phyloP scores from a whole-genome alignment of 352 stramenopile genomes.

The Globisporangium uncinulatum region DNA sequence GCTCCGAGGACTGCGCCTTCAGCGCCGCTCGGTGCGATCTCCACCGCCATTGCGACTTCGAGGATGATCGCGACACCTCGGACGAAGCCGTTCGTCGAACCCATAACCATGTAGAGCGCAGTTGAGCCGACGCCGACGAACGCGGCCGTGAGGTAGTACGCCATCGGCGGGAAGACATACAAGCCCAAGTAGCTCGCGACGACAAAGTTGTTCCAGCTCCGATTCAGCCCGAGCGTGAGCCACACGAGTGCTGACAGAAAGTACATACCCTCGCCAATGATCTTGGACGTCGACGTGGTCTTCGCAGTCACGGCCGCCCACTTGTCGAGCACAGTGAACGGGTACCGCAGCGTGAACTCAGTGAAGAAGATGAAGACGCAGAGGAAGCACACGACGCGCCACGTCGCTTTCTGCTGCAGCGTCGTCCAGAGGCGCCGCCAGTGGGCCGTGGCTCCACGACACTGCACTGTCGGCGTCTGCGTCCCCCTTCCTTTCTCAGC shows the following conservation, averaged over 20 bases:
- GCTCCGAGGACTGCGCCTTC: slow-evolving; percentile 39
- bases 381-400: slow-evolving; percentile 29
- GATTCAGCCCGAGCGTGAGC: slow-evolving; percentile 24
- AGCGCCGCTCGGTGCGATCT: slow-evolving; percentile 34
- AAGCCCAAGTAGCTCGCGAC: slow-evolving; percentile 19
- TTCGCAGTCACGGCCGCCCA: slow-evolving; percentile 34
- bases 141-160: slow-evolving; percentile 18
- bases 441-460: slow-evolving; percentile 6
- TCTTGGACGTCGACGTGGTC: slow-evolving; percentile 21
- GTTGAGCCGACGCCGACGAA: slow-evolving; percentile 22
- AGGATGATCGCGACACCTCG: slow-evolving; percentile 28
- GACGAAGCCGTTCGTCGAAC: slow-evolving; percentile 29
- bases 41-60: slow-evolving; percentile 28
- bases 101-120: slow-evolving; percentile 29
- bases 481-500: background rate
- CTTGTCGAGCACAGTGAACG: slow-evolving; percentile 26
- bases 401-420: slow-evolving; percentile 30
- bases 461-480: background rate
- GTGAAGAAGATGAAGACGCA: slow-evolving; percentile 41
- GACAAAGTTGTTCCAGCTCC: slow-evolving; percentile 29
- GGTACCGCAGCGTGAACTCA: slow-evolving; percentile 42
- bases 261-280: slow-evolving; percentile 27
- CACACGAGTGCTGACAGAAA: slow-evolving; percentile 23
- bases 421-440: slow-evolving; percentile 27
- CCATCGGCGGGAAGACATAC: slow-evolving; percentile 20